phyloP scores from a whole-genome alignment of 2,329 filamentous ascomycete genomes.

The Calonectria ilicicola region DNA sequence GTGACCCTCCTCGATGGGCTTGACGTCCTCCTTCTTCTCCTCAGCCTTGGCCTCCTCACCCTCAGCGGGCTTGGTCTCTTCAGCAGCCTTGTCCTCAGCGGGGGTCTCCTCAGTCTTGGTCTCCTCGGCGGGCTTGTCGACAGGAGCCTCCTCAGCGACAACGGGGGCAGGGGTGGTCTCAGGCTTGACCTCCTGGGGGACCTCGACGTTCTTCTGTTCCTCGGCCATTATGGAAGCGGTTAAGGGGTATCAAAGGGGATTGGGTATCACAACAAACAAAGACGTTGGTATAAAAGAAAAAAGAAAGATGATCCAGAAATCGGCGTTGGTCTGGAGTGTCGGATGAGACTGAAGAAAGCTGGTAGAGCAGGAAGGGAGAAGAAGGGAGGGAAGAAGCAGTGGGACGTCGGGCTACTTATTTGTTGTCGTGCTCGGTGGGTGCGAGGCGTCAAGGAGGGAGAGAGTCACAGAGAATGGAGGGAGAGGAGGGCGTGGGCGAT shows the following conservation, averaged over 20 bases:
- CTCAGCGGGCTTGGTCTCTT: constrained; percentile 55
- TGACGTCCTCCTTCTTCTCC: constrained; percentile 64
- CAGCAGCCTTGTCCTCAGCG: constrained; percentile 52
- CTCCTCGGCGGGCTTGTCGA: constrained; percentile 54
- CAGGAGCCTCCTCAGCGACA: constrained; percentile 47
- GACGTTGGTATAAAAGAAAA: constrained; percentile 54
- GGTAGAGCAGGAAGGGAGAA: constrained; percentile 49
- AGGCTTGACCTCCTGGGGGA: constrained; percentile 64
- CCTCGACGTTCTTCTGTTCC: constrained; percentile 76
- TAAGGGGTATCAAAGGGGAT: constrained; percentile 52
- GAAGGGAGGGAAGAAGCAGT: constrained; percentile 39
- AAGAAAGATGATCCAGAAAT: constrained; percentile 51
- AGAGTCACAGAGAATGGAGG: constrained; percentile 21
- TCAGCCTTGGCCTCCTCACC: constrained; percentile 58
- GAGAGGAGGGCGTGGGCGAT: constrained; percentile 24
- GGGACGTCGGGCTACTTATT: constrained; percentile 59
- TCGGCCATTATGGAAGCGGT: constrained; percentile 75
- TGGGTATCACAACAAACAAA: constrained; percentile 66
- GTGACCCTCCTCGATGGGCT: constrained; percentile 84
- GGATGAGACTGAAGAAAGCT: constrained; percentile 45
- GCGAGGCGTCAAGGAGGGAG: constrained; percentile 12
- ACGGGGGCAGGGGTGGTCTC: constrained; percentile 52
- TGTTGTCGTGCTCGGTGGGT: constrained; percentile 36
- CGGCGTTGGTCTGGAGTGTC: constrained; percentile 45
- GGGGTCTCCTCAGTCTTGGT: constrained; percentile 49